Base-by-base conservation (phyloP, 106 monocot species). In the Phalaenopsis equestris region DNA sequence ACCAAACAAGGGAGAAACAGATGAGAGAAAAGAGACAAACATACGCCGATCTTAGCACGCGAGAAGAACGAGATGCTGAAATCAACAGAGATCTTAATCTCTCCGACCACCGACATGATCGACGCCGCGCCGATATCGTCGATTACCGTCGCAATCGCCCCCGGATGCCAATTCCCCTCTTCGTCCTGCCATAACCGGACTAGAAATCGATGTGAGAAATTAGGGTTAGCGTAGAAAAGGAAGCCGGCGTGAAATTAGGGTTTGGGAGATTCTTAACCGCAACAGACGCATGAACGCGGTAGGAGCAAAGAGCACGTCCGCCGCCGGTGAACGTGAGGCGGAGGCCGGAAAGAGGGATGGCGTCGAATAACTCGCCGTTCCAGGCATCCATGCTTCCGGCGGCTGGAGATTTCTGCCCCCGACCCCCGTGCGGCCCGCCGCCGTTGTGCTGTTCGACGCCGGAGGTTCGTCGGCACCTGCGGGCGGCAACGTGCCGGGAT, bases 71-170 rank as follows among this genome's bases (percentile, higher is more conserved):
- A 89, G 52, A 91, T 85, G 67, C 83, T 73, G 81, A 89, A 91
- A 30, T 87, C 85, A 41, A 89, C 91, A 41, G 91, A 89, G 83
- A 87, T 77, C 17, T 81, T 83, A 79, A 89, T 83, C 72, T 74
- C 76, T 11, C 89, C 87, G 24, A 80, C 85, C 3, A 21, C 41
- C 16, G 89, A 81, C 83, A 84, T 67, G 77, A 91, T 91, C 21
- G 91, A 83, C 8, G 89, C 91, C 42, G 91, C 91, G 3, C 85
- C 79, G 5, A 91, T 87, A 68, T 89, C 87, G 65, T 91, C 91
- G 3, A 89, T 87, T 67, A 77, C 38, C 6, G 89, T 56, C 19
- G 91, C 89, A 75, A 89, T 87, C 52, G 91, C 79, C 23, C 91
- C 89, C 8, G 83, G 19, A 7, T 84, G 77, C 91, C 89, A 91